A percentile compares a stretch with the other conserved stretches of the same genome.
These are phyloP conservation scores for Aspergillus bridgeri DNA, from an alignment of 495 filamentous ascomycete genomes.

Conservation along the genomic window DNA sequence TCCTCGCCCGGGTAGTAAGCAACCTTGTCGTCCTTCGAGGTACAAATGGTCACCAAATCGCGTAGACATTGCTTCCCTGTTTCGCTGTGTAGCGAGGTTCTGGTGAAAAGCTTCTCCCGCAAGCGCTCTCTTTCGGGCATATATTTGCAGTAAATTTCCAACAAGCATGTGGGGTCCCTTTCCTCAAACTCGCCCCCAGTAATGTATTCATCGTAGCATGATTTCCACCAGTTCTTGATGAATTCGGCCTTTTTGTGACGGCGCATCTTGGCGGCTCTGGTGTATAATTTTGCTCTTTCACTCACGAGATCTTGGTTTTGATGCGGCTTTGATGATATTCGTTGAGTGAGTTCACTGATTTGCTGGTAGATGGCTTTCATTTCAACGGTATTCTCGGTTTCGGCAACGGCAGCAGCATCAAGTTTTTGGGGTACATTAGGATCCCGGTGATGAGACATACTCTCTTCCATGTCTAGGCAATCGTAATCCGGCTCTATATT, in stretches of 20 bases:
- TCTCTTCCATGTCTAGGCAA: constrained; percentile 23
- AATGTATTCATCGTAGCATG: constrained; percentile 11
- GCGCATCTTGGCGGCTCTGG: neutral
- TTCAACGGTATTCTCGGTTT: constrained; percentile 12
- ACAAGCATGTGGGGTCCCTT: constrained; percentile 3
- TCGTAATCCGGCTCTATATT: constrained; percentile 22
- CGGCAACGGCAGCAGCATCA: constrained; percentile 10
- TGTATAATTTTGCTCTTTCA: constrained; percentile 6
- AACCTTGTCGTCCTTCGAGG: constrained; percentile 1
- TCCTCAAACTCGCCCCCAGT: constrained; percentile 5
- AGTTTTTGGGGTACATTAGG: constrained; percentile 16
- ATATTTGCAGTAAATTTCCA: constrained; percentile 8
- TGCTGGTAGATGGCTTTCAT: too few relatives aligned
- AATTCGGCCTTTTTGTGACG: constrained; percentile 3
- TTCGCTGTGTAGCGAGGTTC: constrained; percentile 5
- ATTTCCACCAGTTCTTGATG: constrained; percentile 5
- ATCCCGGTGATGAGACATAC: constrained; percentile 24
- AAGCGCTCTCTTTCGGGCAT: constrained; percentile 6
- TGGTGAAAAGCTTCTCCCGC: constrained; percentile 1
- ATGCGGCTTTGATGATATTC: too few relatives aligned
- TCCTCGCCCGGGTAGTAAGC: constrained; percentile 3
- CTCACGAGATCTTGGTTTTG: neutral
- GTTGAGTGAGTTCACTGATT: too few relatives aligned
- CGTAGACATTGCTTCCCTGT: constrained; percentile 6
- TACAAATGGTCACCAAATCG: constrained; percentile 9